phyloP scores from a whole-genome alignment of 306 rosid genomes.

The Argentina anserina region DNA sequence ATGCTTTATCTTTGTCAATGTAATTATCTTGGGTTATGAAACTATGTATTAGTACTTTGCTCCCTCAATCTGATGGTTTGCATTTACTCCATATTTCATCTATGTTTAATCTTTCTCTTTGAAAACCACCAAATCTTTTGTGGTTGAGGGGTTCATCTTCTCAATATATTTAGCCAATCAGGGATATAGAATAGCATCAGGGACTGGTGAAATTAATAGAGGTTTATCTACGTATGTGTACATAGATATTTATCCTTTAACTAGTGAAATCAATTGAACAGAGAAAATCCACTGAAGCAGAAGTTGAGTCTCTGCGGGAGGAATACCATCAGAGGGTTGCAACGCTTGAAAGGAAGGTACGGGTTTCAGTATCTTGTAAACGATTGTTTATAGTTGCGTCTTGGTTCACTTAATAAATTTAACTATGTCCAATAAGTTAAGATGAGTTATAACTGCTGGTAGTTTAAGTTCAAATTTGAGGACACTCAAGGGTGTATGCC shows the following conservation, averaged over 20 bases:
- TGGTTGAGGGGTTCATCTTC: not conserved
- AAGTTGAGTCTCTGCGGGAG: constrained; percentile 92
- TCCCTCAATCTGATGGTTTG: not conserved
- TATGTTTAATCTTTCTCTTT: not conserved
- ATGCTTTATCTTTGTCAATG: not conserved
- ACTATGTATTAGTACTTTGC: not conserved
- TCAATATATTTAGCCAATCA: not conserved
- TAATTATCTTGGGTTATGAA: not conserved
- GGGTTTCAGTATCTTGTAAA: constrained; percentile 11
- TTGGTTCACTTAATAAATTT: not conserved
- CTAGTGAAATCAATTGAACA: constrained; percentile 47
- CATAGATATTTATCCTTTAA: constrained; percentile 12
- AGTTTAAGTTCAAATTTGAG: not conserved
- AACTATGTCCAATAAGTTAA: not conserved
- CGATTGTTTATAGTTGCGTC: constrained; percentile 14
- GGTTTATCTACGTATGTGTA: too few species aligned
- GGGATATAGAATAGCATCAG: not conserved
- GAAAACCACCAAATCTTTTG: not conserved
- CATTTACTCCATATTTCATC: not conserved
- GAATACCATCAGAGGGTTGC: constrained; percentile 96
- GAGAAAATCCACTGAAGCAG: constrained; percentile 95
- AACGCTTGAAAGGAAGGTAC: constrained; percentile 87
- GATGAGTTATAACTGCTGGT: not conserved
- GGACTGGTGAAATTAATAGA: too few species aligned
- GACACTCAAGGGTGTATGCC: not conserved